These are phyloP conservation scores for Pythium dissimile DNA, from an alignment of 352 stramenopile genomes.

Conservation along the genomic window DNA sequence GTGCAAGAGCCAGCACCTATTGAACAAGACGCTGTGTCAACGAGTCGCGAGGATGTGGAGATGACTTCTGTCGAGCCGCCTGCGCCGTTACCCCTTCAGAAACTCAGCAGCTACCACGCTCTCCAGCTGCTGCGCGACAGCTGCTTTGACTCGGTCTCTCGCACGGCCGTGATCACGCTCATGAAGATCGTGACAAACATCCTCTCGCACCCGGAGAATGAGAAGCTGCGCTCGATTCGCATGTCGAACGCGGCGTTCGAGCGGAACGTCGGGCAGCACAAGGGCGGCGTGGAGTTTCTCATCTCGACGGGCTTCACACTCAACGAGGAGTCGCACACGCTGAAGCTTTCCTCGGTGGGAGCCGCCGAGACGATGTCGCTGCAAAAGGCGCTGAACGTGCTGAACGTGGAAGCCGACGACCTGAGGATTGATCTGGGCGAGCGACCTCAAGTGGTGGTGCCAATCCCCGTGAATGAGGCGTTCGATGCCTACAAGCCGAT, in stretches of 20 bases:
- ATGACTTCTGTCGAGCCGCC: slow-evolving; percentile 27
- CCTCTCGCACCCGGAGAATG: slow-evolving; percentile 75
- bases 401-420: slow-evolving; percentile 79
- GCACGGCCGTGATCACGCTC: slow-evolving; percentile 54
- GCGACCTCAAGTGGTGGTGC: slow-evolving; percentile 45
- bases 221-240: slow-evolving; percentile 79
- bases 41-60: slow-evolving; percentile 35
- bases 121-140: slow-evolving; percentile 70
- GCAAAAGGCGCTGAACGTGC: slow-evolving; percentile 46
- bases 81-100: not conserved
- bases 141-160: slow-evolving; percentile 74
- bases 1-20: not conserved
- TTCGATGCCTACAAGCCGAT: slow-evolving; percentile 85
- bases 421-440: slow-evolving; percentile 47
- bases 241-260: slow-evolving; percentile 76
- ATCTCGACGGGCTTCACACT: slow-evolving; percentile 62
- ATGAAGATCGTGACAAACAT: slow-evolving; percentile 88
- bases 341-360: slow-evolving; percentile 29
- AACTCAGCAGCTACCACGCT: slow-evolving; percentile 51
- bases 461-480: slow-evolving; percentile 28
- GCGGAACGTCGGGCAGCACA: slow-evolving; percentile 57
- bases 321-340: slow-evolving; percentile 40
- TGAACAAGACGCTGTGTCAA: no score
- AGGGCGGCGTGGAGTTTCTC: slow-evolving; percentile 74
- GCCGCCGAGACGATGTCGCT: slow-evolving; percentile 32